Conservation (phyloP, 176 grass and related monocot species). For the Lolium perenne region DNA sequence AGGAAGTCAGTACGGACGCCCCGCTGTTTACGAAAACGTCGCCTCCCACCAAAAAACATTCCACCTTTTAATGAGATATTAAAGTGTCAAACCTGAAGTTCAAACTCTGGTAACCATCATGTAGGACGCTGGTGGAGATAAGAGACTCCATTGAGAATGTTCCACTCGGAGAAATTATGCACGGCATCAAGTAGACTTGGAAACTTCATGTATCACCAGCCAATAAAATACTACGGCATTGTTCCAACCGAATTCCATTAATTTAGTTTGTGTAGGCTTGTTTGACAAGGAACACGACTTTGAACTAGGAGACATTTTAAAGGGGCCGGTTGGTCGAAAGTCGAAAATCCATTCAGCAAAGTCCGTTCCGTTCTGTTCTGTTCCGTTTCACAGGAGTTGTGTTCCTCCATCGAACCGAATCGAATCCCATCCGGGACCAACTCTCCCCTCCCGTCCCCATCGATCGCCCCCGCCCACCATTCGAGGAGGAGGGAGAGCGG, state of each 20-base stretch:
- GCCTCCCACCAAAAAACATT: too few relatives aligned
- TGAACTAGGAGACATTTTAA: not conserved
- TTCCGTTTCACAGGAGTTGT: slow-evolving; percentile 21
- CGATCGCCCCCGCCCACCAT: slow-evolving; percentile 1
- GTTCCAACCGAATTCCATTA: not conserved
- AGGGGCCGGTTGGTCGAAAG: not conserved
- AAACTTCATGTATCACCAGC: too few relatives aligned
- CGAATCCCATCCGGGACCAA: not conserved
- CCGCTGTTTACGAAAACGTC: too few relatives aligned
- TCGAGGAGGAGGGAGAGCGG: slow-evolving; percentile 13
- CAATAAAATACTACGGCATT: too few relatives aligned
- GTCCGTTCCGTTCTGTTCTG: not conserved
- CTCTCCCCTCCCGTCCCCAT: not conserved
- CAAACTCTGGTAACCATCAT: too few relatives aligned
- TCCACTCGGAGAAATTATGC: too few relatives aligned
- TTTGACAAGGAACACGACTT: not conserved
- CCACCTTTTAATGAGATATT: too few relatives aligned
- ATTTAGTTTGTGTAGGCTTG: not conserved
- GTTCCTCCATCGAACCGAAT: not conserved
- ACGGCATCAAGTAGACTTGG: too few relatives aligned
- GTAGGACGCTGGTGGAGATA: too few relatives aligned
- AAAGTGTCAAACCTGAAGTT: too few relatives aligned
- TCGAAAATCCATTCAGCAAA: not conserved
- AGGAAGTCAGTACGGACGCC: too few relatives aligned
- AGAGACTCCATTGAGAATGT: too few relatives aligned